These are phyloP conservation scores for Coemansia sp. DNA, from an alignment of 192 early-diverging fungal species.

Conservation along the genomic window DNA sequence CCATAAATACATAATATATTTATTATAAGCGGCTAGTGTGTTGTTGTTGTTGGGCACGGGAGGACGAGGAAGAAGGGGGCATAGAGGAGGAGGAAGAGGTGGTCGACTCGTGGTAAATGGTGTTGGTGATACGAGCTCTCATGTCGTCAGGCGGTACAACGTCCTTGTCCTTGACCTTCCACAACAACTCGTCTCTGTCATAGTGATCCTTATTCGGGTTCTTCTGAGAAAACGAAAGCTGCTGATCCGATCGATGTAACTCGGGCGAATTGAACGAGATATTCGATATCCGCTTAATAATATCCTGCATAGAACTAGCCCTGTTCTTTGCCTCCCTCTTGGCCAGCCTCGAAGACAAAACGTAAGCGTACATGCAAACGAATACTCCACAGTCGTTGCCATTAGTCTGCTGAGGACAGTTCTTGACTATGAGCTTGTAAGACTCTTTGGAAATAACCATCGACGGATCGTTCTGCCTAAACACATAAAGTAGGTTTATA, in stretches of 20 bases:
- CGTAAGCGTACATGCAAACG: slow-evolving; percentile 53
- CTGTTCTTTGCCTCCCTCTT: slow-evolving; percentile 15
- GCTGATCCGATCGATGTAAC: neutral
- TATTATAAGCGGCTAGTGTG: neutral
- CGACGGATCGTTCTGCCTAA: slow-evolving; percentile 40
- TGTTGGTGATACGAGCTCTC: slow-evolving; percentile 38
- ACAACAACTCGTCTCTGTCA: slow-evolving; percentile 23
- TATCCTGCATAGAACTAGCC: slow-evolving; percentile 17
- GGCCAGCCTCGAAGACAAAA: slow-evolving; percentile 31
- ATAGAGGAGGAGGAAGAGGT: neutral
- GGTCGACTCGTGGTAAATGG: slow-evolving; percentile 32
- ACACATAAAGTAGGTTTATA: slow-evolving; percentile 52
- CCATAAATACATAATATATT: slow-evolving; percentile 7
- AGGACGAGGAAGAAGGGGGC: neutral
- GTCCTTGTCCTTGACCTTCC: slow-evolving; percentile 56
- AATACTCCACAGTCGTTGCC: slow-evolving; percentile 52
- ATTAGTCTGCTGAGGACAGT: slow-evolving; percentile 52
- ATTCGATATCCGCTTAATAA: slow-evolving; percentile 27
- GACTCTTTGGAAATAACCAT: slow-evolving; percentile 52
- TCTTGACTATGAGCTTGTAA: slow-evolving; percentile 50
- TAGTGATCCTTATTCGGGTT: slow-evolving; percentile 16
- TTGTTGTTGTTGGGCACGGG: neutral
- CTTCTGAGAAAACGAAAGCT: slow-evolving; percentile 25
- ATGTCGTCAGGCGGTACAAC: slow-evolving; percentile 36
- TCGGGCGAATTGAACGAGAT: slow-evolving; percentile 13